Percentiles rank a stretch among this genome's conserved stretches.
phyloP scores from a whole-genome alignment of 805 yeast genomes.

The Zygosaccharomyces bailii region DNA sequence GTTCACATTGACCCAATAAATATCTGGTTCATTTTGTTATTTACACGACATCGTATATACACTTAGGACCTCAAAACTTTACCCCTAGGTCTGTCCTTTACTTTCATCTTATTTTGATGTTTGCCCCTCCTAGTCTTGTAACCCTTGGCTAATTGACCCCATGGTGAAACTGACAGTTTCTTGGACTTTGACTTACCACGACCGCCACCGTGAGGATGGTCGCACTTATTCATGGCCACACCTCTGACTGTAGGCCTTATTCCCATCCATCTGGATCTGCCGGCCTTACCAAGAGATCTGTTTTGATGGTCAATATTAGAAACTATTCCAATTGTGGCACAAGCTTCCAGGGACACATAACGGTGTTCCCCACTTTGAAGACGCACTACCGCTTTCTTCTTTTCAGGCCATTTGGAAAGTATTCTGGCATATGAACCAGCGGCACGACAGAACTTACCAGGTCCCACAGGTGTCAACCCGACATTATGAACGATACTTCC shows the following conservation, averaged over 20 bases:
- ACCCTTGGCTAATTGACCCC: conserved; percentile 93
- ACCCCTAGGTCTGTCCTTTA: conserved; percentile 88
- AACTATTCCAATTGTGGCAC: conserved; percentile 91
- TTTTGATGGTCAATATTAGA: conserved; percentile 92
- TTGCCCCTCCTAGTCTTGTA: conserved; percentile 93
- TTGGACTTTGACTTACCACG: conserved; percentile 98
- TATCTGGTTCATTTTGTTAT: conserved; percentile 4
- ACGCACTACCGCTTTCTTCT: conserved; percentile 69
- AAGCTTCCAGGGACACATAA: conserved; percentile 76
- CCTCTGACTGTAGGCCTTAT: conserved; percentile 95
- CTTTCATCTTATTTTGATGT: conserved; percentile 76
- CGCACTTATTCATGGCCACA: conserved; percentile 95
- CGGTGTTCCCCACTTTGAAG: conserved; percentile 93
- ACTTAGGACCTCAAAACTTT: conserved; percentile 33
- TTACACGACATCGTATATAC: conserved; percentile 11
- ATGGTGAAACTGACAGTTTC: conserved; percentile 88
- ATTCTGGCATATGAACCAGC: conserved; percentile 95
- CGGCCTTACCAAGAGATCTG: conserved; percentile 91
- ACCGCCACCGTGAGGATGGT: conserved; percentile 99
- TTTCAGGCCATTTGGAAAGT: conserved; percentile 70
- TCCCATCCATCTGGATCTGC: conserved; percentile 88
- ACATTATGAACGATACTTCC: conserved; percentile 88
- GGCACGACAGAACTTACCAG: conserved; percentile 84
- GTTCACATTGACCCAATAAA: conserved; percentile 2
- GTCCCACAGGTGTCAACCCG: conserved; percentile 71